Conservation (phyloP, 345 rosid genomes). For the Eucalyptus curtisii region DNA sequence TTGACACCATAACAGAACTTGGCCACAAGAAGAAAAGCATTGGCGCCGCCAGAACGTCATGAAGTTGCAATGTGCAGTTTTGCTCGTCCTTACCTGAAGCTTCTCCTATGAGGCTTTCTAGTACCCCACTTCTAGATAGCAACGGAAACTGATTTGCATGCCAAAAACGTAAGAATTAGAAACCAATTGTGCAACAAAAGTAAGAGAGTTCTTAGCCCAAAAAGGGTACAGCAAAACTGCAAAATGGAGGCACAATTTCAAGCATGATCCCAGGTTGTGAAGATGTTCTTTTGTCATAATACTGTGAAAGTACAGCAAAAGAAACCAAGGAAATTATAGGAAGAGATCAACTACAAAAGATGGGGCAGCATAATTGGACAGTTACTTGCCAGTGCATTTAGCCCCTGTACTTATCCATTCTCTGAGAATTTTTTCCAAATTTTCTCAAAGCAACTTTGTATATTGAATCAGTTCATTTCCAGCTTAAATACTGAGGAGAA, state of each 20-base stretch:
- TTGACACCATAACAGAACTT: slow-evolving; percentile 81
- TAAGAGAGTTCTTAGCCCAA: neutral
- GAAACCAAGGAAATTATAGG: neutral
- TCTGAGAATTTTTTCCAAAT: neutral
- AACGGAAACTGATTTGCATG: slow-evolving; percentile 58
- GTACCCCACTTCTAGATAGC: slow-evolving; percentile 64
- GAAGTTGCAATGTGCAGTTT: slow-evolving; percentile 42
- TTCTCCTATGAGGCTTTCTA: slow-evolving; percentile 40
- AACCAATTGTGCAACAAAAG: neutral
- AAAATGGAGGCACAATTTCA: neutral
- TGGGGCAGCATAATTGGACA: neutral
- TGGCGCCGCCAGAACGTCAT: slow-evolving; percentile 75
- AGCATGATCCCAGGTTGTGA: neutral
- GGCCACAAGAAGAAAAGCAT: slow-evolving; percentile 59
- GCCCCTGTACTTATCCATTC: neutral
- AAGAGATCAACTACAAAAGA: neutral
- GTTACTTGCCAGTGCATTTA: neutral
- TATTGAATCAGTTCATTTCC: neutral
- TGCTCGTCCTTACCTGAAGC: slow-evolving; percentile 20
- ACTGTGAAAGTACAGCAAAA: neutral
- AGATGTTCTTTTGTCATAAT: neutral
- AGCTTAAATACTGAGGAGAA: neutral
- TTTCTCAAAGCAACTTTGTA: neutral
- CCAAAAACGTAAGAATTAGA: neutral
- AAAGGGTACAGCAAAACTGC: neutral